Evolutionary conservation across 176 grass and related monocot species (phyloP).

Genomic region (Raddia distichophylla): DNA sequence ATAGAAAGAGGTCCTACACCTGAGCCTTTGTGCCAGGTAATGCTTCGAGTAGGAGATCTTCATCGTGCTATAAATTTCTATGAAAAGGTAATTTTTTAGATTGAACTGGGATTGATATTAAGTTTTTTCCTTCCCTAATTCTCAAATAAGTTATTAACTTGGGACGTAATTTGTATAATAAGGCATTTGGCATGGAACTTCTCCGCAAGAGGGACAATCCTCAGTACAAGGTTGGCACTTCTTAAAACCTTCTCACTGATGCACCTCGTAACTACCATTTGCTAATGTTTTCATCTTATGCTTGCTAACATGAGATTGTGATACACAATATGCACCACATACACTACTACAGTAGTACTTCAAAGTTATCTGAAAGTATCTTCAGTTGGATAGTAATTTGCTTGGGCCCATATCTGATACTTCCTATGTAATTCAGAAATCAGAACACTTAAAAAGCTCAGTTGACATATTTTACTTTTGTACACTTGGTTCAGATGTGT

Average conservation of each 20-base stretch:
- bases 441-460: constrained; percentile 11
- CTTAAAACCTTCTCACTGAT: constrained; percentile 5
- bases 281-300: constrained; percentile 22
- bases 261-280: neutral
- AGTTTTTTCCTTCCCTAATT: constrained; percentile 13
- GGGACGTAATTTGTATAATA: constrained; percentile 38
- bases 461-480: neutral
- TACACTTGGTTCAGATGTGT: constrained; percentile 19
- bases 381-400: constrained; percentile 1
- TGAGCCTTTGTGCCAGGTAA: constrained; percentile 94
- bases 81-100: constrained; percentile 68
- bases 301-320: constrained; percentile 9
- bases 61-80: constrained; percentile 86
- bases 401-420: neutral
- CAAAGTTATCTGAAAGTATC: constrained; percentile 26
- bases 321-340: neutral
- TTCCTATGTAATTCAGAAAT: neutral
- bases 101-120: constrained; percentile 1
- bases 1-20: constrained; percentile 87
- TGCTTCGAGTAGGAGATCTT: constrained; percentile 95
- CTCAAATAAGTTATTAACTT: constrained; percentile 25
- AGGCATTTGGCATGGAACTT: constrained; percentile 99
- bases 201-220: constrained; percentile 87
- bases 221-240: constrained; percentile 77
- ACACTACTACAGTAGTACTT: neutral